These are phyloP conservation scores for Physaria fendleri DNA, from an alignment of 345 rosid species.

Conservation along the genomic window DNA sequence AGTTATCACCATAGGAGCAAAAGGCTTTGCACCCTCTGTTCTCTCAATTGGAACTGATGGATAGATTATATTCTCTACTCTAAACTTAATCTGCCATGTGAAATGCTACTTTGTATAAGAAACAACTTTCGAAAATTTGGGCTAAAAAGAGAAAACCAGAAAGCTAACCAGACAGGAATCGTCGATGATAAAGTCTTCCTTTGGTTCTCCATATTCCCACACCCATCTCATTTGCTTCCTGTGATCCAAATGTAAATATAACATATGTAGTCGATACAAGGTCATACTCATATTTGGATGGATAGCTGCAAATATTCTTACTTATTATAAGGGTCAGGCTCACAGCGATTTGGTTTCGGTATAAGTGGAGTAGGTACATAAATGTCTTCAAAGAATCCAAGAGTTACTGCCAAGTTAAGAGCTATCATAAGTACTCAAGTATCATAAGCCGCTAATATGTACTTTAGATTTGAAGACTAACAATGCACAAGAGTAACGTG, in stretches of 20 bases:
- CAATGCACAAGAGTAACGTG: neutral
- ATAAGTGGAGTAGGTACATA: slow-evolving; percentile 52
- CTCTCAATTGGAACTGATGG: slow-evolving; percentile 66
- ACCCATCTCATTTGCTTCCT: slow-evolving; percentile 71
- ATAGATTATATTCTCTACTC: slow-evolving; percentile 48
- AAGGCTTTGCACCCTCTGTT: slow-evolving; percentile 55
- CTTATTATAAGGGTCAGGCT: slow-evolving; percentile 51
- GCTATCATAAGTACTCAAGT: slow-evolving; percentile 2
- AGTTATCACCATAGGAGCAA: slow-evolving; percentile 79
- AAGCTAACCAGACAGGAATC: slow-evolving; percentile 53
- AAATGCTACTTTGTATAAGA: slow-evolving; percentile 7
- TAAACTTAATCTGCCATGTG: slow-evolving; percentile 60
- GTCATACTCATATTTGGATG: neutral
- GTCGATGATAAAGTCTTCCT: slow-evolving; percentile 39
- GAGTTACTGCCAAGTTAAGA: slow-evolving; percentile 54
- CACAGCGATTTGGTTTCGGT: slow-evolving; percentile 42
- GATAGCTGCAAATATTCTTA: slow-evolving; percentile 5
- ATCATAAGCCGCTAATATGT: neutral
- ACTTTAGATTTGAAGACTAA: neutral
- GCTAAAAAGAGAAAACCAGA: neutral
- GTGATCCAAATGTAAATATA: slow-evolving; percentile 1
- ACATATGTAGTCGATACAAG: neutral
- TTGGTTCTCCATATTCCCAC: slow-evolving; percentile 43
- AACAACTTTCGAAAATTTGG: neutral
- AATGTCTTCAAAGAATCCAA: slow-evolving; percentile 90